Evolutionary conservation across 2,329 filamentous ascomycete genomes (phyloP), one percentile per base, ranked within the genome.

Genomic region (Chaetomiaceae sp.): DNA sequence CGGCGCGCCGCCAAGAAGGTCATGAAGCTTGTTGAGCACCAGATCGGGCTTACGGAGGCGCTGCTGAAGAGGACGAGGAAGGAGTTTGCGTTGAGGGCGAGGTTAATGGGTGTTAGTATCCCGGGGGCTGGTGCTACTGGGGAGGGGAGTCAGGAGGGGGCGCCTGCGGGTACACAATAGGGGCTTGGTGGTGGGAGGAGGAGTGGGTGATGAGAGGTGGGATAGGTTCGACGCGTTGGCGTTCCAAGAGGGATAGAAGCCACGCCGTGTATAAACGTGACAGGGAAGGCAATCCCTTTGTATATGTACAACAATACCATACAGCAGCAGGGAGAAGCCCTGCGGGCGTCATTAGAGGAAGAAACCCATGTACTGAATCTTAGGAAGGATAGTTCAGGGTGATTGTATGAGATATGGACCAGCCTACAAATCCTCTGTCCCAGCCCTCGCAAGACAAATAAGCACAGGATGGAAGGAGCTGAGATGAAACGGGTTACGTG

Each of bases 1-100:
- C 73, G 82, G 49, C 72, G 64, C 53, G 63, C 64, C 27, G 34
- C 56, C 17, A 51, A 43, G 43, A 43, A 53, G 23, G 33, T 59
- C 49, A 59, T 53, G 3, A 39, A 53, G 8, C 33, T 9, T 17
- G 44, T 43, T 15, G 53, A 59, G 47, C 15, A 22, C 12, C 47
- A 61, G 65, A 58, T 64, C 52, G 29, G 64, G 61, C 17, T 62
- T 56, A 43, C 60, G 56, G 58, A 59, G 57, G 25, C 61, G 36
- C 39, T 59, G n/a, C 38, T 49, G 17, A 33, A 47, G 47, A 42
- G 39, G 27, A 55, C 65, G n/a, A 61, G 64, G 36, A 68, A 49
- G 60, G 65, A 64, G 57, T 45, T 60, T 4, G 49, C 47, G 47
- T 22, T 58, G 31, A 43, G 53, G 6, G 22, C 45, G 38, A 57